Percentiles rank a stretch among this genome's conserved stretches.
Evolutionary conservation across 768 basidiomycete genomes (phyloP).

Genomic region (Amylocystis lapponica): DNA sequence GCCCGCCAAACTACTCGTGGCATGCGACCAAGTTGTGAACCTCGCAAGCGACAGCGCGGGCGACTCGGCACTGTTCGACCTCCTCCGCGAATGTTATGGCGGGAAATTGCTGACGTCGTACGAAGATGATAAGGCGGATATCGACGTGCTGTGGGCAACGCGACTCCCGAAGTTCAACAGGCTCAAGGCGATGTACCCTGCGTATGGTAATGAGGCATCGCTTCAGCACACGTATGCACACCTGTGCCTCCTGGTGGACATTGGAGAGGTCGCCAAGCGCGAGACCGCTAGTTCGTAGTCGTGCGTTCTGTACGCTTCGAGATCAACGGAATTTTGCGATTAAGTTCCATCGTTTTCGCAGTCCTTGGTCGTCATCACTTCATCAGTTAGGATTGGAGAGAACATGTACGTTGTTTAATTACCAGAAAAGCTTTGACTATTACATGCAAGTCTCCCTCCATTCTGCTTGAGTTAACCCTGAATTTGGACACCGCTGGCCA

Average conservation of each 20-base stretch:
- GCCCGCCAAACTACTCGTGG: too few species aligned
- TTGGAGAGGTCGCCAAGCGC: not conserved
- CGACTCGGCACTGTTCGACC: not conserved
- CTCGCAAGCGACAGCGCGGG: not conserved
- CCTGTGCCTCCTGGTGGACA: conserved; percentile 7
- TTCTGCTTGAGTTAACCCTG: too few species aligned
- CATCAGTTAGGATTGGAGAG: too few species aligned
- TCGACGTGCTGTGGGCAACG: not conserved
- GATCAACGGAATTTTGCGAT: too few species aligned
- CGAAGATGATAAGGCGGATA: not conserved
- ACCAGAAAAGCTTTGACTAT: too few species aligned
- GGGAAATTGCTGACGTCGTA: not conserved
- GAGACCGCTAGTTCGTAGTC: too few species aligned
- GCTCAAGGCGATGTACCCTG: conserved; percentile 4
- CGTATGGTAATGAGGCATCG: conserved; percentile 12
- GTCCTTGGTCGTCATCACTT: too few species aligned
- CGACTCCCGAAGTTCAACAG: not conserved
- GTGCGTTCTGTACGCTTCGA: too few species aligned
- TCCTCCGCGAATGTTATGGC: not conserved
- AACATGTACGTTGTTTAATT: too few species aligned
- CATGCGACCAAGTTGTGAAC: not conserved
- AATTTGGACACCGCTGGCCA: too few species aligned
- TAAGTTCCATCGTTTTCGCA: too few species aligned
- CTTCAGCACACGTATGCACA: conserved; percentile 9
- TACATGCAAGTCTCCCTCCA: too few species aligned